Conservation (phyloP, 2,329 filamentous ascomycete species). For the Aspergillus jensenii region DNA sequence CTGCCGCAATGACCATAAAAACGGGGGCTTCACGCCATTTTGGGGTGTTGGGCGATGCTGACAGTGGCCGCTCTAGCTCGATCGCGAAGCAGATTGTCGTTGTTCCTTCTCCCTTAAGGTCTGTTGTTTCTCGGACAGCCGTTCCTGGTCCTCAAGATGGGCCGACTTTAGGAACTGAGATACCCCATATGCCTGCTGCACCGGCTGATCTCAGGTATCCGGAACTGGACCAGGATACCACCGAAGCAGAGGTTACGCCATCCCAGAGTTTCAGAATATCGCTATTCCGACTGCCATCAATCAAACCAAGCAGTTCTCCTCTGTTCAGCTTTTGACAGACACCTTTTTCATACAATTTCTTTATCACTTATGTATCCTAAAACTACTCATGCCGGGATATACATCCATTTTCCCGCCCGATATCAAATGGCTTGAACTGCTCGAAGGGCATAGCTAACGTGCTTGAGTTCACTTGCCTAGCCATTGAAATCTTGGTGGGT, state of each 20-base stretch:
- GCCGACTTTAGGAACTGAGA: not conserved
- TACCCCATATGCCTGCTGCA: not conserved
- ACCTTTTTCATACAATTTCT: not conserved
- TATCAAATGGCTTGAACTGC: not conserved
- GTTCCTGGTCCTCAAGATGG: constrained; percentile 1
- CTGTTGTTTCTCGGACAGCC: constrained; percentile 12
- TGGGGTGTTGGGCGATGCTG: not conserved
- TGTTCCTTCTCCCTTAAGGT: constrained; percentile 12
- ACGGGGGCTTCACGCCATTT: constrained; percentile 1
- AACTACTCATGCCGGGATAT: not conserved
- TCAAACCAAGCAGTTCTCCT: constrained; percentile 17
- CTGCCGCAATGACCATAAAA: not conserved
- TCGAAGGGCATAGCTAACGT: not conserved
- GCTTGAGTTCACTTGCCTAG: not conserved
- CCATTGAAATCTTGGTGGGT: not conserved
- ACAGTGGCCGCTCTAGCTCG: constrained; percentile 11
- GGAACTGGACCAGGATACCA: not conserved
- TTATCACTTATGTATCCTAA: not conserved
- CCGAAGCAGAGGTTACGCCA: not conserved
- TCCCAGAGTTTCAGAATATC: not conserved
- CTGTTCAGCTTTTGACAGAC: constrained; percentile 11
- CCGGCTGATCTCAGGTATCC: not conserved
- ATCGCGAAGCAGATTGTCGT: constrained; percentile 16
- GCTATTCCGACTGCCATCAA: constrained; percentile 16
- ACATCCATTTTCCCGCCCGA: not conserved